Evolutionary conservation across 2,329 filamentous ascomycete species (phyloP).

Genomic region (Penicillium nordicum): DNA sequence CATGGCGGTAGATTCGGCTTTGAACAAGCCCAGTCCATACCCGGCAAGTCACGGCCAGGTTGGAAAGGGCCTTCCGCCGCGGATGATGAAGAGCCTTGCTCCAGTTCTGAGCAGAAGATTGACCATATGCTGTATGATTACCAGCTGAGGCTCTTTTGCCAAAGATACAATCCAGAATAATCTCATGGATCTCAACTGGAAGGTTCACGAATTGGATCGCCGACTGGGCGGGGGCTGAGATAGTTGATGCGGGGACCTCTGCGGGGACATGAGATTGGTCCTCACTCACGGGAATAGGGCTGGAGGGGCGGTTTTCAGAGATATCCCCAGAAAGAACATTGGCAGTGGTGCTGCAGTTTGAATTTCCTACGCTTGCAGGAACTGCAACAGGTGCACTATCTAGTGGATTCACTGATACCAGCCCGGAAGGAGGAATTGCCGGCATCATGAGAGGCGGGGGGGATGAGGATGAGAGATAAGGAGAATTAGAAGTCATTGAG

Average conservation of each 20-base stretch:
- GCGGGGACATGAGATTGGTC: background rate
- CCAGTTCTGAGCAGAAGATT: conserved; percentile 56
- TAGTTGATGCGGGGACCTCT: background rate
- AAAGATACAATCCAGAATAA: conserved; percentile 68
- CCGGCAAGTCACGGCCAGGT: conserved; percentile 57
- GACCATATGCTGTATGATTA: conserved; percentile 49
- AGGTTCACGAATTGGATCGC: conserved; percentile 43
- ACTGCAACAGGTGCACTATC: conserved; percentile 16
- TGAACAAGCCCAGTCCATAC: conserved; percentile 68
- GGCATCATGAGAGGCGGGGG: conserved; percentile 26
- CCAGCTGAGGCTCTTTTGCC: conserved; percentile 62
- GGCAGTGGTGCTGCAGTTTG: conserved; percentile 27
- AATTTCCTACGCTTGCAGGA: conserved; percentile 9
- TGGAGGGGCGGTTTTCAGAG: background rate
- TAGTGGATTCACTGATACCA: conserved; percentile 34
- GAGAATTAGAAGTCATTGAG: background rate
- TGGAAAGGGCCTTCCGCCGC: conserved; percentile 63
- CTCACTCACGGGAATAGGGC: background rate
- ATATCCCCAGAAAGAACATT: conserved; percentile 14
- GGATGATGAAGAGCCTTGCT: conserved; percentile 64
- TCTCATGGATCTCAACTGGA: conserved; percentile 69
- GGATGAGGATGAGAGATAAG: conserved; percentile 5
- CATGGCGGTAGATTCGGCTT: conserved; percentile 68
- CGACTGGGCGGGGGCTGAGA: background rate
- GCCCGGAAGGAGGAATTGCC: conserved; percentile 26